These are phyloP conservation scores for Deakozyma indianensis DNA, from an alignment of 805 yeast genomes.

Conservation along the genomic window DNA sequence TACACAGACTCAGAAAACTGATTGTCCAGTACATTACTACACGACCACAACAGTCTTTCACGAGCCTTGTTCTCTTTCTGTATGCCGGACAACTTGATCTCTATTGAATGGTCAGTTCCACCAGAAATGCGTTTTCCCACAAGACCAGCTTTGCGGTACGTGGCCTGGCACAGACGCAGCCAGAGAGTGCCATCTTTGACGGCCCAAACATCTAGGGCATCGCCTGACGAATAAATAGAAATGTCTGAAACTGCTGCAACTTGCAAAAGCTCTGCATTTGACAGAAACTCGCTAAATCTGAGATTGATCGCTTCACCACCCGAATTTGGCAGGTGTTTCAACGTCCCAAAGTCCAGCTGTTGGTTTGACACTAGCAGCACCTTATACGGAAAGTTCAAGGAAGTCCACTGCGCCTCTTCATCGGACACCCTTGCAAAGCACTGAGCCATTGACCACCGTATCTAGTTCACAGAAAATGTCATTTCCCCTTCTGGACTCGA, in stretches of 20 bases:
- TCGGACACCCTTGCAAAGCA: neutral
- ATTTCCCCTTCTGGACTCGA: no score
- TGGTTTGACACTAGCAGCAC: neutral
- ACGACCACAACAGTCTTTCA: constrained; percentile 5
- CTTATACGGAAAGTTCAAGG: neutral
- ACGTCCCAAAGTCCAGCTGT: neutral
- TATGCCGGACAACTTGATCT: neutral
- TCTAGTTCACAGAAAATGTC: no score
- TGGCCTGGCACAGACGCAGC: constrained; percentile 19
- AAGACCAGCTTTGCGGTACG: constrained; percentile 23
- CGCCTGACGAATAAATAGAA: neutral
- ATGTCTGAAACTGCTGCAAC: neutral
- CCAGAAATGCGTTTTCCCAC: constrained; percentile 11
- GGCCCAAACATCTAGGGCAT: constrained; percentile 15
- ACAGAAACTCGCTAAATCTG: neutral
- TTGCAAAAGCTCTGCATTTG: neutral
- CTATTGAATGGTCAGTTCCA: neutral
- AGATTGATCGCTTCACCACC: neutral
- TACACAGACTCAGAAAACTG: neutral
- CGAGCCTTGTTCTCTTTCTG: constrained; percentile 10
- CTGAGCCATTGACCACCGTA: neutral
- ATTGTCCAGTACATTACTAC: neutral
- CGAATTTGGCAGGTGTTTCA: neutral
- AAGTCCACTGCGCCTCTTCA: neutral
- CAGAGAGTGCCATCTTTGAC: constrained; percentile 16